Evolutionary conservation across 2,329 filamentous ascomycete species (phyloP), one percentile per base, ranked within the genome.

Genomic region (Elsinoe ampelina): DNA sequence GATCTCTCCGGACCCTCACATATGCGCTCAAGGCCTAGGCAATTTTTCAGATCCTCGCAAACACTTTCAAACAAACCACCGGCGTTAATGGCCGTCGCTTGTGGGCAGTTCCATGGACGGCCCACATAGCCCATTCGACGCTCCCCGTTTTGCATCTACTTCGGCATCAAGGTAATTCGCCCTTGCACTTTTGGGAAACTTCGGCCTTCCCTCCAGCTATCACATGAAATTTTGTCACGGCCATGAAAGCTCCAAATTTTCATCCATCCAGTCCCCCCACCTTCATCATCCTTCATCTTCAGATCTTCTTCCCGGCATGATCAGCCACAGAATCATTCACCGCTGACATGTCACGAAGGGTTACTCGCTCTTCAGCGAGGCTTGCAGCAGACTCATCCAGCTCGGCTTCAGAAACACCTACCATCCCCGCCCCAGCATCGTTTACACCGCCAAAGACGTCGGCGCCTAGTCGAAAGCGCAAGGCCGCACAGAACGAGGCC

Each of bases 341-440:
- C 32, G 35, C 63, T 64, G 63, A 88, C 92, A 96, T 95, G 90
- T 89, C 88, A 83, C 78, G 84, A 82, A 96, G 91, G 88, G 85
- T 93, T 68, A 96, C 92, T 80, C 89, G 92, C 79, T 93, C 91
- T 68, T 86, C 91, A 73, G 87, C 91, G 77, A 90, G 90, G 79
- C 85, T 89, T 82, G 88, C 88, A 77, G 86, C 88, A 74, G 79
- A 78, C 68, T 69, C 70, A 62, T 70, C 82, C 61, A 68, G 61
- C 66, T 61, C 67, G 55, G 62, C 61, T 58, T 62, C 64, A 32
- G 66, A 65, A 59, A 65, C 76, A 74, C 75, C 74, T 64, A 74
- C 75, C 67, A 70, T 76, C 63, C 45, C 68, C 65, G 62, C 68
- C 61, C 62, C 66, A 63, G 60, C 65, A 52, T 62, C 67, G 50